Evolutionary conservation across 2,329 filamentous ascomycete species (phyloP), one percentile per base, ranked within the genome.

Genomic region (Meredithiella fracta): DNA sequence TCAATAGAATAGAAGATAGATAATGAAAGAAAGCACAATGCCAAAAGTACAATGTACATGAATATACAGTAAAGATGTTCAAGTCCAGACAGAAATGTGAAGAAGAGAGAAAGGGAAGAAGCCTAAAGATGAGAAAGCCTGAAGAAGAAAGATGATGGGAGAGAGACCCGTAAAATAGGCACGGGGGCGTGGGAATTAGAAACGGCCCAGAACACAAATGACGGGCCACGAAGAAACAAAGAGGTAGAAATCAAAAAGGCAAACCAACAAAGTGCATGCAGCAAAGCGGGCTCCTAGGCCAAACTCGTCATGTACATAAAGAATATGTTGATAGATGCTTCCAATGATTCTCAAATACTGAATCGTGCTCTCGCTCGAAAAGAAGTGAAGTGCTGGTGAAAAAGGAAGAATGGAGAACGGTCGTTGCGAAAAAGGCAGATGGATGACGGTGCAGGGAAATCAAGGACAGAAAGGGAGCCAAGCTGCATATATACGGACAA

Each of bases 91-190:
- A 53, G 25, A 20, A 51, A 55, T 50, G 47, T 23, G 40, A 42
- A 57, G 40, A 52, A 54, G 42, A 51, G 47, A 54, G 47, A 54
- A 51, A 23, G 51, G 51, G 54, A 20, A 26, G 44, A 50, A 50
- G 44, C n/a, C 26, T 31, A 38, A 42, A 22, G 34, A 34, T 42
- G 47, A 52, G 20, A 47, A 22, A 44, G n/a, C 2, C 20, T 7
- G 29, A 17, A 50, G 29, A 3, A 55, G 23, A 40, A 51, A 38
- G 31, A 23, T 23, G 17, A n/a, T n/a, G n/a, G n/a, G 51, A 23
- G 34, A 42, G 34, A 53, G 34, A 23, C 23, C 31, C n/a, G 38
- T 31, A 22, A 26, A n/a, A 53, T 31, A 42, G 51, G 51, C 23
- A 40, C 37, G 34, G 25, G 31, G 34, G 49, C 26, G 40, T 44